Base-by-base conservation (phyloP, 2,329 filamentous ascomycete species). In the Dactylellina leptospora region DNA sequence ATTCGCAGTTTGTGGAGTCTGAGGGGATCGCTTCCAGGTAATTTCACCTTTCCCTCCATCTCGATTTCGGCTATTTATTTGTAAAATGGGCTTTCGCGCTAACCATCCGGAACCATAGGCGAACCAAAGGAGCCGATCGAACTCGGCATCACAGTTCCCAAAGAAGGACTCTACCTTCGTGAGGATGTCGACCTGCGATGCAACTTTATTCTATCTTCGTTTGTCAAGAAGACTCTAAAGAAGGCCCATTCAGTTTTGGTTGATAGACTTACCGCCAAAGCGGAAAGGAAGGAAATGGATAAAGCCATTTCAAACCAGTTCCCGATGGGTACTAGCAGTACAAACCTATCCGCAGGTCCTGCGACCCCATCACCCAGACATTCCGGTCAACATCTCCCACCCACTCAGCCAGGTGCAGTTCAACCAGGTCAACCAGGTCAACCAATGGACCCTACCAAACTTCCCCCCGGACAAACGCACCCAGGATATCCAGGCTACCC, bases 151-250 rank as follows among this genome's bases (percentile, higher is more conserved):
- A 84, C 84, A 11, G 86, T 84, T 0, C 91, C 91, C 0, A 80
- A 83, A 20, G 82, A 86, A 40, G 92, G 91, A 0, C 81, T 96
- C 10, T 96, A 92, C 78, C 82, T 96, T 42, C 84, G 90, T n/a
- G 92, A 96, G 82, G 92, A 96, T 75, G 88, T 95, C 51, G 88
- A 92, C 74, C 87, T 96, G 83, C 85, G 85, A 64, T 96, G 91
- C 81, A 93, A 92, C 77, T 82, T 92, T 66, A 82, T 95, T 74
- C 85, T 95, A 82, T 84, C 87, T 0, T 81, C 82, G 5, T 96
- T 96, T 77, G 90, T 96, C 68, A 93, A 90, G 82, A 90, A 87
- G 80, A 95, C 90, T 11, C 84, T 96, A 47, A 90, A 90, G 76
- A 90, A 90, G 77, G 86, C 90, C 0, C 91, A 96, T 77, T 84